Percentiles rank a stretch among this genome's conserved stretches.
Evolutionary conservation across 2,329 filamentous ascomycete species (phyloP).

Genomic region (Zasmidium angulare): DNA sequence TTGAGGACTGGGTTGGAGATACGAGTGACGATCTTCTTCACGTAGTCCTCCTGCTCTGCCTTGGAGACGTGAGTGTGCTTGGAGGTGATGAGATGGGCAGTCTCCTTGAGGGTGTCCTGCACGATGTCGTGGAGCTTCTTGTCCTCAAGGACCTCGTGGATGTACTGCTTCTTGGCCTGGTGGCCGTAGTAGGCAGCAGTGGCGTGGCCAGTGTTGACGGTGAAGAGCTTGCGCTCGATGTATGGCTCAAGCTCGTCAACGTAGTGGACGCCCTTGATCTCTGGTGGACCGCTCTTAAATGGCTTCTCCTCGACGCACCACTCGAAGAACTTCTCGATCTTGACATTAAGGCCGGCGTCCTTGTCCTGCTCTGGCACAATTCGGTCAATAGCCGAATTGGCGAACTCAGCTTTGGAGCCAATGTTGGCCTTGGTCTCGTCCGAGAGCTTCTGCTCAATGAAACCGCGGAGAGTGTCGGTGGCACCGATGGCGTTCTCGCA

Average conservation of each 20-base stretch:
- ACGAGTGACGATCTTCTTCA: slow-evolving; percentile 85
- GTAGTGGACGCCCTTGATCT: slow-evolving; percentile 87
- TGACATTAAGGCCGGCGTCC: slow-evolving; percentile 80
- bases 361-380: slow-evolving; percentile 90
- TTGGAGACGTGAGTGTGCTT: slow-evolving; percentile 74
- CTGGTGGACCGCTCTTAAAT: slow-evolving; percentile 68
- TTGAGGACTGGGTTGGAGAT: slow-evolving; percentile 93
- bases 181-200: slow-evolving; percentile 95
- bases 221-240: slow-evolving; percentile 99
- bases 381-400: slow-evolving; percentile 97
- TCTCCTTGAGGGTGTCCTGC: slow-evolving; percentile 77
- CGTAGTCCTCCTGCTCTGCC: slow-evolving; percentile 79
- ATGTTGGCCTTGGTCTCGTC: slow-evolving; percentile 67
- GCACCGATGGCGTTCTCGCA: slow-evolving; percentile 98
- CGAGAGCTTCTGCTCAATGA: slow-evolving; percentile 71
- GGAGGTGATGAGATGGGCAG: slow-evolving; percentile 76
- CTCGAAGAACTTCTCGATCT: slow-evolving; percentile 98
- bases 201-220: slow-evolving; percentile 96
- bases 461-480: slow-evolving; percentile 79
- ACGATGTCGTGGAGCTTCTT: slow-evolving; percentile 77
- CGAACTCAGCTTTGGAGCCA: slow-evolving; percentile 76
- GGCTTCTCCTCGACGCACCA: slow-evolving; percentile 93
- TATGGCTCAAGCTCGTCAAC: slow-evolving; percentile 88
- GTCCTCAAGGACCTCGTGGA: slow-evolving; percentile 85
- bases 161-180: slow-evolving; percentile 78